Evolutionary conservation across 2,329 filamentous ascomycete species (phyloP).

Genomic region (Aureobasidium uvarum): DNA sequence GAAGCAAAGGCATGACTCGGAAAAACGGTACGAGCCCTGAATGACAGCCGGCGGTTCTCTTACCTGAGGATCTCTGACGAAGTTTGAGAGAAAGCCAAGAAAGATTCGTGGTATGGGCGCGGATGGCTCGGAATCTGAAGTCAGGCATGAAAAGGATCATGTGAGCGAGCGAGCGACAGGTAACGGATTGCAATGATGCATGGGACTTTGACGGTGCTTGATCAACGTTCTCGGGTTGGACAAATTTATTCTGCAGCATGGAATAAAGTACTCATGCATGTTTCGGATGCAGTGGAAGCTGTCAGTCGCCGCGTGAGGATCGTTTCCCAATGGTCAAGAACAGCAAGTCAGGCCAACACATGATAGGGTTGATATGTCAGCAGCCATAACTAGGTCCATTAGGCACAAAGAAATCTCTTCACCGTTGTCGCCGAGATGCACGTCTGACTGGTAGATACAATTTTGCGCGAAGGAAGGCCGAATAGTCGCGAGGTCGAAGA

Average conservation of each 20-base stretch:
- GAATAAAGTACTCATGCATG: background rate
- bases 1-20: background rate
- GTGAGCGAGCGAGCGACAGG: background rate
- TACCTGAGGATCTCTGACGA: background rate
- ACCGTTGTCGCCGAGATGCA: background rate
- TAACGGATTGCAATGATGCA: background rate
- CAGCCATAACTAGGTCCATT: background rate
- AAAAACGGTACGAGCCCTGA: slow-evolving; percentile 3
- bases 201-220: background rate
- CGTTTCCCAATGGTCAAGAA: background rate
- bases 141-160: background rate
- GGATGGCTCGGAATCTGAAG: background rate
- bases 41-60: background rate
- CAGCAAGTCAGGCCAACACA: slow-evolving; percentile 8
- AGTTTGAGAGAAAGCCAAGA: slow-evolving; percentile 1
- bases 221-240: background rate
- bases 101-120: background rate
- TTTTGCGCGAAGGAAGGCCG: slow-evolving; percentile 5
- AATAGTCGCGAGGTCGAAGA: background rate
- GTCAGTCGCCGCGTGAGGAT: background rate
- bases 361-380: background rate
- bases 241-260: background rate
- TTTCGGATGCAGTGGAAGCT: background rate
- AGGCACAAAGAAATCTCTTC: background rate
- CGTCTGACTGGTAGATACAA: background rate